Evolutionary conservation across 768 basidiomycete species (phyloP), one percentile per base, ranked within the genome.

Genomic region (Phaffia australis): DNA sequence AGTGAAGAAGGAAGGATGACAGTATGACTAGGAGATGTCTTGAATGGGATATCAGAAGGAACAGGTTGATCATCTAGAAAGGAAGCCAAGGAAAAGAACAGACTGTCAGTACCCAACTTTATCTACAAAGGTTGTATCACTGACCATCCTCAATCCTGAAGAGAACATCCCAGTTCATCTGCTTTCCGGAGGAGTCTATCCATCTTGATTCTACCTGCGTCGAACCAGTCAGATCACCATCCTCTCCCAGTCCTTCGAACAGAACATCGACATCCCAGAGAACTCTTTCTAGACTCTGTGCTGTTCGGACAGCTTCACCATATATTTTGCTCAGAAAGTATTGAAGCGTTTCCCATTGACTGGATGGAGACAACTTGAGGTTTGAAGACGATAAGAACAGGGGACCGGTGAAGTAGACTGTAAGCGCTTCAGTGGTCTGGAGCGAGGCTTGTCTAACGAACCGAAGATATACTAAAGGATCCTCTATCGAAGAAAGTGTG

Each of bases 271-370:
- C 79, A 63, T 86, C 80, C 80, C 92, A 82, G 65, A 89, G 79
- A 51, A 90, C 77, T 69, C 83, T 86, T 73, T 83, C 83, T 71
- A 80, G 74, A 48, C 82, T 80, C 73, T 86, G 84, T 18, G 87
- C 86, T 51, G 84, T 81, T 71, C 82, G 84, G 18, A 86, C 86
- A n/a, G 88, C 87, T 70, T 87, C 85, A 2, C 89, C 87, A 75
- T 97, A 95, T 49, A 88, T 82, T 72, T 83, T 86, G 0, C 88
- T 88, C 69, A 97, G 80, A 56, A 93, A 81, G 14, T 81, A 77
- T 77, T 93, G 89, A 2, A 92, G 80, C 23, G 80, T 79, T 61
- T 83, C 78, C 84, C 87, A 97, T 35, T 75, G 64, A 6, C 51
- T 55, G 6, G 65, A 51, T 7, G 74, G 72, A n/a, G 42, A 48